These are phyloP conservation scores for Amoeboaphelidium occidentale DNA, from an alignment of 371 early-diverging fungal genomes.

Conservation along the genomic window DNA sequence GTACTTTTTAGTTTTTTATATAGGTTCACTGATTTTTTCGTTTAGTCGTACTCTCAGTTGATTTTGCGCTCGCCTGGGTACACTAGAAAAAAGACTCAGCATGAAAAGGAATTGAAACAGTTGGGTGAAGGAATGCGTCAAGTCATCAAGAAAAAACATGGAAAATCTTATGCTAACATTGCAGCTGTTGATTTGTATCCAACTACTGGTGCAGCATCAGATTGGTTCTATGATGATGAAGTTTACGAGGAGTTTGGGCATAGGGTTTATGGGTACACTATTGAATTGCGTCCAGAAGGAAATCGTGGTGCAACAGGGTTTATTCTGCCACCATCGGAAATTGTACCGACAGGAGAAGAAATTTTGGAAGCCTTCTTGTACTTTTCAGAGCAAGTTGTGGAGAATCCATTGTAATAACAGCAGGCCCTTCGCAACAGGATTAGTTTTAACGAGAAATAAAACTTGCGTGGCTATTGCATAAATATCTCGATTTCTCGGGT, in stretches of 20 bases:
- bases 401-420: not conserved
- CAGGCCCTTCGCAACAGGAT: too few species aligned
- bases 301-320: slow-evolving; percentile 18
- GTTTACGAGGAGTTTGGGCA: slow-evolving; percentile 13
- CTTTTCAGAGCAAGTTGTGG: not conserved
- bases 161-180: slow-evolving; percentile 16
- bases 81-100: slow-evolving; percentile 9
- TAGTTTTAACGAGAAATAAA: too few species aligned
- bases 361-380: slow-evolving; percentile 2
- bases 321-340: slow-evolving; percentile 19
- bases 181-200: slow-evolving; percentile 18
- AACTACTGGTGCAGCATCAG: slow-evolving; percentile 20
- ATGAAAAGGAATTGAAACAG: slow-evolving; percentile 9
- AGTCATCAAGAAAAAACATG: slow-evolving; percentile 10
- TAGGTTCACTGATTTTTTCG: too few species aligned
- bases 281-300: slow-evolving; percentile 20
- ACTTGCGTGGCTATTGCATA: too few species aligned
- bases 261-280: slow-evolving; percentile 20
- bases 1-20: too few species aligned
- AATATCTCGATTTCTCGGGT: too few species aligned
- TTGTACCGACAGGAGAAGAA: slow-evolving; percentile 23
- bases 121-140: slow-evolving; percentile 11
- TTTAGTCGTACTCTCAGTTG: slow-evolving; percentile 19
- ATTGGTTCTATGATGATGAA: slow-evolving; percentile 24
- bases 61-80: slow-evolving; percentile 22